Evolutionary conservation across 2,329 filamentous ascomycete genomes (phyloP).

Genomic region (Sarocladiaceae sp.): DNA sequence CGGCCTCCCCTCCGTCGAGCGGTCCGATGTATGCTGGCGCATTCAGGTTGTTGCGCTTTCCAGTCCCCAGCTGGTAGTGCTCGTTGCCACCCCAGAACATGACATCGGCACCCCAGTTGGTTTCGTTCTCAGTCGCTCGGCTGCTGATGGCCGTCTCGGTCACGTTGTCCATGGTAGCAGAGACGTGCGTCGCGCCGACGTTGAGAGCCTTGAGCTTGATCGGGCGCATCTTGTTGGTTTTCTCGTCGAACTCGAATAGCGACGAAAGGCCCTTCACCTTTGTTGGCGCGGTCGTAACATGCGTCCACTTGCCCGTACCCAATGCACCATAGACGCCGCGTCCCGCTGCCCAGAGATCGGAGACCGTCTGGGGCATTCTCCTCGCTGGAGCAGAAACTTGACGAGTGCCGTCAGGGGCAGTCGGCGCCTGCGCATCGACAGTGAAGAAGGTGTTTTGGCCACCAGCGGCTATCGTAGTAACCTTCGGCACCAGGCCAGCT

Average conservation of each 20-base stretch:
- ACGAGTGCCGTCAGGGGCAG: conserved; percentile 14
- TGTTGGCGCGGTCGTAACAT: conserved; percentile 68
- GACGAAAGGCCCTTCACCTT: conserved; percentile 81
- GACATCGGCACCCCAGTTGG: conserved; percentile 83
- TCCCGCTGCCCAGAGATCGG: conserved; percentile 80
- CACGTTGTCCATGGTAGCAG: conserved; percentile 78
- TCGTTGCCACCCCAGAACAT: conserved; percentile 96
- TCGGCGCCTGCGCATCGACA: conserved; percentile 62
- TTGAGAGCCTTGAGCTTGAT: conserved; percentile 71
- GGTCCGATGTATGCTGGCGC: conserved; percentile 74
- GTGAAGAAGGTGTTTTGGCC: conserved; percentile 84
- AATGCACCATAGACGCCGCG: conserved; percentile 78
- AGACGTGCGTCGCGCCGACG: conserved; percentile 73
- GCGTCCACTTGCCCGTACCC: conserved; percentile 84
- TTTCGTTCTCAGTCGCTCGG: conserved; percentile 56
- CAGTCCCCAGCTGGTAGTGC: conserved; percentile 85
- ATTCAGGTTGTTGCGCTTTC: conserved; percentile 74
- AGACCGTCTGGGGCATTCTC: conserved; percentile 24
- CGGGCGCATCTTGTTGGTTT: conserved; percentile 57
- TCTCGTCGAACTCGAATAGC: conserved; percentile 82
- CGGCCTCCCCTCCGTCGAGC: conserved; percentile 55
- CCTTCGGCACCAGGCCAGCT: conserved; percentile 54
- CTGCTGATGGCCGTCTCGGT: conserved; percentile 55
- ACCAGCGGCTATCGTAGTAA: conserved; percentile 77
- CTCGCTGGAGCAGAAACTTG: conserved; percentile 19